Evolutionary conservation across 768 basidiomycete genomes (phyloP).

Genomic region (Mycena amicta): DNA sequence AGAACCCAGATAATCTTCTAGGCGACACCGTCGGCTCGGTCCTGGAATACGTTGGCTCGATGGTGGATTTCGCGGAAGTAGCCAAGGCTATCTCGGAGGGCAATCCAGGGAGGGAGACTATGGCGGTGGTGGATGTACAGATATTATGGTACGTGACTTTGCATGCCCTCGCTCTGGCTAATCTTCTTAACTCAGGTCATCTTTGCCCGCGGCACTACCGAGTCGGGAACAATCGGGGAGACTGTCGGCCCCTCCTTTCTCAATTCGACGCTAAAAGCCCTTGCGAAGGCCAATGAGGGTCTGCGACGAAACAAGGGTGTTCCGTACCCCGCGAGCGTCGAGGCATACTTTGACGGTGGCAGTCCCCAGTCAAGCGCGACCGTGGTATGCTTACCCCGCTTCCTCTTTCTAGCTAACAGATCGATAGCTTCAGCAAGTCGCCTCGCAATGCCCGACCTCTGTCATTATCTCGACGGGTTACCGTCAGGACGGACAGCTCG

Average conservation of each 20-base stretch:
- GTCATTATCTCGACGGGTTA: slow-evolving; percentile 30
- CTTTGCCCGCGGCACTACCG: slow-evolving; percentile 42
- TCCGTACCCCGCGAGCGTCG: slow-evolving; percentile 36
- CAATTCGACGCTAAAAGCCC: not conserved
- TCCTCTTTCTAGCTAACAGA: no score
- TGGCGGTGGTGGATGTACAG: not conserved
- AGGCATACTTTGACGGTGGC: slow-evolving; percentile 41
- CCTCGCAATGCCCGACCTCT: slow-evolving; percentile 7
- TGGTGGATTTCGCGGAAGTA: not conserved
- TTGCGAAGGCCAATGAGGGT: slow-evolving; percentile 29
- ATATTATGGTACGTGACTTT: not conserved
- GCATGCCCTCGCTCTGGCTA: no score
- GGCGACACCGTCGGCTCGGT: not conserved
- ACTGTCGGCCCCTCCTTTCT: slow-evolving; percentile 42
- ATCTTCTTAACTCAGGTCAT: no score
- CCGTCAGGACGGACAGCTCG: slow-evolving; percentile 34
- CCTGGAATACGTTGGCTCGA: not conserved
- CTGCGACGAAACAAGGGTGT: slow-evolving; percentile 35
- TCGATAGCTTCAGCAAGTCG: slow-evolving; percentile 1
- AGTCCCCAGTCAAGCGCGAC: slow-evolving; percentile 36
- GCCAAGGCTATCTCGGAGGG: not conserved
- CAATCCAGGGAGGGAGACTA: not conserved
- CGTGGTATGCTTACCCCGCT: no score
- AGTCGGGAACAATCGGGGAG: slow-evolving; percentile 35
- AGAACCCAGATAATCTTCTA: no score